Conservation (phyloP, 495 filamentous ascomycete genomes). For the Bryoglossum gracile region DNA sequence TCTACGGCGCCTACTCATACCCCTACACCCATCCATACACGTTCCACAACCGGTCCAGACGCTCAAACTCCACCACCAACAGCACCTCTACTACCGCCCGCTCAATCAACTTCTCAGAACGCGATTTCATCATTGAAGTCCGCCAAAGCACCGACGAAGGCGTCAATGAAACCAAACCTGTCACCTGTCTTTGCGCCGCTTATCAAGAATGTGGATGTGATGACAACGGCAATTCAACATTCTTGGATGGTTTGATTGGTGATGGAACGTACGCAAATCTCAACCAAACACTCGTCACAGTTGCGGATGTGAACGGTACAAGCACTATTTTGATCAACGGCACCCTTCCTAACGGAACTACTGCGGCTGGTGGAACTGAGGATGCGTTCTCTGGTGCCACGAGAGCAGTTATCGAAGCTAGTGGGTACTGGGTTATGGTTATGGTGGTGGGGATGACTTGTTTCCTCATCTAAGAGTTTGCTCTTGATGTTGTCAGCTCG, state of each 20-base stretch:
- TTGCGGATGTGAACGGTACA: constrained; percentile 67
- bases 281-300: constrained; percentile 55
- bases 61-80: constrained; percentile 31
- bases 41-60: constrained; percentile 56
- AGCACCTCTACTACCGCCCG: constrained; percentile 11
- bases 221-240: constrained; percentile 50
- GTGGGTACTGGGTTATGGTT: constrained; percentile 57
- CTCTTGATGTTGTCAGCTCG: too few relatives aligned
- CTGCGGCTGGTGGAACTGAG: constrained; percentile 50
- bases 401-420: constrained; percentile 34
- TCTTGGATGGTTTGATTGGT: constrained; percentile 52
- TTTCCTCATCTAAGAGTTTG: constrained; percentile 32
- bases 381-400: constrained; percentile 30
- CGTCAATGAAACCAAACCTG: constrained; percentile 51
- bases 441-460: constrained; percentile 45
- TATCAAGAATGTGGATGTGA: constrained; percentile 77
- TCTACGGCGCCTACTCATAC: constrained; percentile 67
- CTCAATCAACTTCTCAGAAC: background rate
- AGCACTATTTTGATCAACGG: constrained; percentile 76
- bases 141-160: constrained; percentile 34
- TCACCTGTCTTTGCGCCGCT: constrained; percentile 67
- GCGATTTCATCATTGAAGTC: constrained; percentile 15
- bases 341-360: constrained; percentile 79
- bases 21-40: constrained; percentile 51
- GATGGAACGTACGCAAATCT: constrained; percentile 51